phyloP scores from a whole-genome alignment of 148 eudicot species.

The Diospyros lotus region DNA sequence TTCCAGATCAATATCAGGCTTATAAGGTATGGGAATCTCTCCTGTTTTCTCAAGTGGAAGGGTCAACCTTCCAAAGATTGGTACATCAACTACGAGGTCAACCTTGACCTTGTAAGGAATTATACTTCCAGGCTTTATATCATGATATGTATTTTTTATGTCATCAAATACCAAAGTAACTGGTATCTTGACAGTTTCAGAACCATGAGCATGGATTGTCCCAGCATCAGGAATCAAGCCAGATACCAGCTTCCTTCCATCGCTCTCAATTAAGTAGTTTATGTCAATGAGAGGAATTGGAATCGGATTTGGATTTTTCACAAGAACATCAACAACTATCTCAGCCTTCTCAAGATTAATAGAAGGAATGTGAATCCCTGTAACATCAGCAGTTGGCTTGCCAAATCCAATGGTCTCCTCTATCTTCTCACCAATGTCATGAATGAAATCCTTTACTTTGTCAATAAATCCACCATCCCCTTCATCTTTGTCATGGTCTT shows the following conservation, averaged over 20 bases:
- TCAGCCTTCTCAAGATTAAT: constrained; percentile 79
- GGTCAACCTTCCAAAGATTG: constrained; percentile 83
- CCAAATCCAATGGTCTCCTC: constrained; percentile 87
- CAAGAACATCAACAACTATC: constrained; percentile 76
- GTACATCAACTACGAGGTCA: constrained; percentile 85
- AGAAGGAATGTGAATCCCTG: constrained; percentile 62
- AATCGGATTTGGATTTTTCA: constrained; percentile 83
- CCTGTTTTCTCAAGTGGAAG: constrained; percentile 88
- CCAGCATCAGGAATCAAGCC: constrained; percentile 96
- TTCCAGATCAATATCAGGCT: constrained; percentile 89
- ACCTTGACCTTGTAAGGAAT: constrained; percentile 81
- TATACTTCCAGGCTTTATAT: constrained; percentile 83
- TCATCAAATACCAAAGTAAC: constrained; percentile 66
- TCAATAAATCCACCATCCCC: constrained; percentile 66
- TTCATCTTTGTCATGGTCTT: constrained; percentile 50
- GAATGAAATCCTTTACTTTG: constrained; percentile 73
- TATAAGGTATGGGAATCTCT: constrained; percentile 89
- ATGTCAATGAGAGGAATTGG: constrained; percentile 96
- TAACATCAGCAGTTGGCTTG: constrained; percentile 87
- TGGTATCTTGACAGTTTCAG: constrained; percentile 89
- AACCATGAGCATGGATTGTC: constrained; percentile 89
- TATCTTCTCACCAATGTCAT: constrained; percentile 88
- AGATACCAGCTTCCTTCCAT: constrained; percentile 83
- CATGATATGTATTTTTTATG: constrained; percentile 71
- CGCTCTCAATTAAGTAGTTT: constrained; percentile 83